phyloP scores from a whole-genome alignment of 1,284 basidiomycete genomes.

The Trichosporon inkin region DNA sequence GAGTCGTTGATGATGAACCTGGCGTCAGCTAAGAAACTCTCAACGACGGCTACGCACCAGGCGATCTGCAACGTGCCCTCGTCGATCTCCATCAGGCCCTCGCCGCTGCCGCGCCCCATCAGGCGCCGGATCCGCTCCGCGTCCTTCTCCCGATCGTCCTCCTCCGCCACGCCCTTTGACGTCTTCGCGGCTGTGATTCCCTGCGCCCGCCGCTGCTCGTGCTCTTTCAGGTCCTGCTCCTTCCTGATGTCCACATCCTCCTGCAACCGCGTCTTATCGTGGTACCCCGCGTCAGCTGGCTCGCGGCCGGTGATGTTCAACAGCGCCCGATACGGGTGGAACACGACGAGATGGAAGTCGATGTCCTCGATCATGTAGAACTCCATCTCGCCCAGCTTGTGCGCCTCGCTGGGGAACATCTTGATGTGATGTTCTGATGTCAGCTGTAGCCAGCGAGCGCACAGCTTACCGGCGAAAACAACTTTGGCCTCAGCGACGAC shows the following conservation, averaged over 20 bases:
- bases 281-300: constrained; percentile 44
- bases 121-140: constrained; percentile 38
- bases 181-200: constrained; percentile 12
- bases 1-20: constrained; percentile 97
- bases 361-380: constrained; percentile 96
- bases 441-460: neutral
- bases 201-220: constrained; percentile 23
- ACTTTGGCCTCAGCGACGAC: constrained; percentile 77
- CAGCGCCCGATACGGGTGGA: constrained; percentile 89
- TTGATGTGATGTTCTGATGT: constrained; percentile 62
- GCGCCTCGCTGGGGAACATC: constrained; percentile 74
- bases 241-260: constrained; percentile 43
- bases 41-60: constrained; percentile 46
- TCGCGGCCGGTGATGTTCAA: constrained; percentile 64
- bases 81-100: constrained; percentile 52
- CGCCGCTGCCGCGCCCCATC: constrained; percentile 46
- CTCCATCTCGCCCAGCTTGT: constrained; percentile 96
- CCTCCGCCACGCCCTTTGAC: constrained; percentile 11
- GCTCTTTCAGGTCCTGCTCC: constrained; percentile 26
- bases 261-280: constrained; percentile 35
- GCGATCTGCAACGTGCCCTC: constrained; percentile 53
- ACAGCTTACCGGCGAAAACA: constrained; percentile 67
- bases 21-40: neutral
- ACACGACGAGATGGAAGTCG: constrained; percentile 88
- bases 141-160: constrained; percentile 33